Evolutionary conservation across 2,329 filamentous ascomycete species (phyloP).

Genomic region (Leptographium procerum): DNA sequence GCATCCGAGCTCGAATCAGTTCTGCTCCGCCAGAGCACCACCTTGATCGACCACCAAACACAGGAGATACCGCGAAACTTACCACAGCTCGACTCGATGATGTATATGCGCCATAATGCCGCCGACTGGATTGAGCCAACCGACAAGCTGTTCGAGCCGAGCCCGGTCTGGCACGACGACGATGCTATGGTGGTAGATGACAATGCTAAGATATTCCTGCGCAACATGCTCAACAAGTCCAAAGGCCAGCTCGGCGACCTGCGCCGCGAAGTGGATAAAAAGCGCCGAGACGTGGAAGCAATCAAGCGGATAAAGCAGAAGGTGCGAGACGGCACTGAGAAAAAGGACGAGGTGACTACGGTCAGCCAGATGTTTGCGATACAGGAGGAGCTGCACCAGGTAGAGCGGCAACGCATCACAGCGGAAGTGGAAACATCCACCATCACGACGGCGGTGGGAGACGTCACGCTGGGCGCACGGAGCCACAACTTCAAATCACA

Average conservation of each 20-base stretch:
- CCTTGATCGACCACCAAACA: constrained; percentile 59
- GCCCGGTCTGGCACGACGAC: constrained; percentile 94
- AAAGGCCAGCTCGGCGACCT: constrained; percentile 74
- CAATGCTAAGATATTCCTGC: constrained; percentile 74
- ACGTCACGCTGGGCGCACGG: constrained; percentile 82
- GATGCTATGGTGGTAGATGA: constrained; percentile 79
- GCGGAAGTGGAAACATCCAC: constrained; percentile 90
- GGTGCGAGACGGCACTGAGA: constrained; percentile 73
- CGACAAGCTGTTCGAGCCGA: constrained; percentile 83
- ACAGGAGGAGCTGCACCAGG: constrained; percentile 74
- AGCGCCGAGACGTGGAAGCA: constrained; percentile 71
- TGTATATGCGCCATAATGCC: constrained; percentile 93
- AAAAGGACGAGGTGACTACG: constrained; percentile 77
- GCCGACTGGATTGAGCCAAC: constrained; percentile 70
- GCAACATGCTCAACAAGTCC: constrained; percentile 84
- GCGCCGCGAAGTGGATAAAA: constrained; percentile 73
- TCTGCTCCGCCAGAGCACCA: constrained; percentile 64
- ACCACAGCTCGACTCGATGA: constrained; percentile 85
- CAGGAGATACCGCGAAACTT: constrained; percentile 80
- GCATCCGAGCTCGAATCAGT: constrained; percentile 70
- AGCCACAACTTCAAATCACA: constrained; percentile 98
- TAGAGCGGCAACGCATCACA: constrained; percentile 72
- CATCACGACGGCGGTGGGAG: constrained; percentile 82
- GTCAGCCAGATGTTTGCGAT: constrained; percentile 73
- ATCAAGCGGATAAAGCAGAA: constrained; percentile 62